phyloP scores from a whole-genome alignment of 192 early-diverging fungal species.

The Helicostylum pulchrum region DNA sequence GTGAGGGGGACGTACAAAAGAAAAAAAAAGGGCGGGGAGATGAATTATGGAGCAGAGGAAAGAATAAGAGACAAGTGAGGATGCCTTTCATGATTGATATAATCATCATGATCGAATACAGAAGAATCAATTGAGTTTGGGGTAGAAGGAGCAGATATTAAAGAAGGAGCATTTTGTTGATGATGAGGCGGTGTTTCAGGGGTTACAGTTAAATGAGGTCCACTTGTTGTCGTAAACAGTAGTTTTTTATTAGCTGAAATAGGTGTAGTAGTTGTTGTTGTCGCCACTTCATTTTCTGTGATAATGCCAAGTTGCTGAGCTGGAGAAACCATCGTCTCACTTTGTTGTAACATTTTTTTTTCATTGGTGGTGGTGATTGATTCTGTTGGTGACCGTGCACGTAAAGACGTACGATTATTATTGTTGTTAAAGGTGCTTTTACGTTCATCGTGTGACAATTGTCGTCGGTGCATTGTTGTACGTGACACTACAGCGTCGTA shows the following conservation, averaged over 20 bases:
- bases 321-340: background rate
- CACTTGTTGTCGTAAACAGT: too few species aligned
- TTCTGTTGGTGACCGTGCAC: too few species aligned
- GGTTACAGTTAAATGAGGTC: background rate
- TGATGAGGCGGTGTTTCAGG: constrained; percentile 10
- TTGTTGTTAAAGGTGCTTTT: background rate
- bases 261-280: background rate
- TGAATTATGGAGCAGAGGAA: background rate
- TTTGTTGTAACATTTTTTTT: background rate
- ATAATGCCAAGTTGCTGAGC: background rate
- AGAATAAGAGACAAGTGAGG: background rate
- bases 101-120: constrained; percentile 1
- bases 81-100: background rate
- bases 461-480: background rate
- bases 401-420: background rate
- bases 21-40: background rate
- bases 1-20: too few species aligned
- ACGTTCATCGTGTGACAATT: constrained; percentile 6
- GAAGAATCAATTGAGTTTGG: constrained; percentile 12
- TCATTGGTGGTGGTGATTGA: background rate
- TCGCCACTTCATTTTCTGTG: background rate
- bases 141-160: constrained; percentile 13
- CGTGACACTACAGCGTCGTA: constrained; percentile 11
- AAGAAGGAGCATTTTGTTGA: constrained; percentile 6
- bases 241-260: background rate